Percentiles rank a stretch among this genome's conserved stretches.
Evolutionary conservation across 169 alveolate genomes (phyloP).

Genomic region (Cryptosporidium andersoni): DNA sequence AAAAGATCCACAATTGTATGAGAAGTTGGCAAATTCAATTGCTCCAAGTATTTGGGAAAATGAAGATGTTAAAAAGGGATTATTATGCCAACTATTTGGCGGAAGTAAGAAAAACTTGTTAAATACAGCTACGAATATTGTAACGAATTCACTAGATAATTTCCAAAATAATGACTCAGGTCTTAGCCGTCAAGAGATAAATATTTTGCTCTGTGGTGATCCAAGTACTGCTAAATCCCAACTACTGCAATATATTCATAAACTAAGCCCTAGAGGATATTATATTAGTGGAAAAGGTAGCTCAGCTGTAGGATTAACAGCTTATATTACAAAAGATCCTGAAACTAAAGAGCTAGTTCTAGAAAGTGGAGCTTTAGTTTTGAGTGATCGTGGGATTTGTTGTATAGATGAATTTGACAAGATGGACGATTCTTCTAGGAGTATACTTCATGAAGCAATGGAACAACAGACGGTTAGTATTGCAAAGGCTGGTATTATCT

Average conservation of each 20-base stretch:
- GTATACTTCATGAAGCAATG: slow-evolving; percentile 98
- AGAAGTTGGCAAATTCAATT: slow-evolving; percentile 90
- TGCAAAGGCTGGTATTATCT: slow-evolving; percentile 97
- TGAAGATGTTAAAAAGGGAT: slow-evolving; percentile 93
- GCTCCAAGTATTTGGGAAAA: slow-evolving; percentile 98
- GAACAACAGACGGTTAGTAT: slow-evolving; percentile 99
- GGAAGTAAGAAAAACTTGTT: slow-evolving; percentile 86
- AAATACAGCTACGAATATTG: slow-evolving; percentile 50
- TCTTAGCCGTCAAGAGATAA: slow-evolving; percentile 91
- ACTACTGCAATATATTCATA: slow-evolving; percentile 94
- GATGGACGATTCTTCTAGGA: slow-evolving; percentile 98
- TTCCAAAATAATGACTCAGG: not conserved
- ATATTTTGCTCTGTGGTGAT: slow-evolving; percentile 98
- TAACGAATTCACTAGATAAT: not conserved
- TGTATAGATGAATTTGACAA: slow-evolving; percentile 99
- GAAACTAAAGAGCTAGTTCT: slow-evolving; percentile 95
- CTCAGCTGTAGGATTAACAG: slow-evolving; percentile 98
- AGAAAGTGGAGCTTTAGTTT: slow-evolving; percentile 99
- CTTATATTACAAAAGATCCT: slow-evolving; percentile 95
- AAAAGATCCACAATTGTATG: slow-evolving; percentile 89
- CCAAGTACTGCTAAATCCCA: slow-evolving; percentile 99
- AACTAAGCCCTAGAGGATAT: slow-evolving; percentile 93
- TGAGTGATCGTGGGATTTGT: slow-evolving; percentile 97
- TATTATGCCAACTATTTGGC: slow-evolving; percentile 96
- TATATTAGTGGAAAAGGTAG: slow-evolving; percentile 98